A percentile compares a stretch with the other conserved stretches of the same genome.
phyloP scores from a whole-genome alignment of 2,329 filamentous ascomycete genomes.

The Botrytis pseudocinerea region DNA sequence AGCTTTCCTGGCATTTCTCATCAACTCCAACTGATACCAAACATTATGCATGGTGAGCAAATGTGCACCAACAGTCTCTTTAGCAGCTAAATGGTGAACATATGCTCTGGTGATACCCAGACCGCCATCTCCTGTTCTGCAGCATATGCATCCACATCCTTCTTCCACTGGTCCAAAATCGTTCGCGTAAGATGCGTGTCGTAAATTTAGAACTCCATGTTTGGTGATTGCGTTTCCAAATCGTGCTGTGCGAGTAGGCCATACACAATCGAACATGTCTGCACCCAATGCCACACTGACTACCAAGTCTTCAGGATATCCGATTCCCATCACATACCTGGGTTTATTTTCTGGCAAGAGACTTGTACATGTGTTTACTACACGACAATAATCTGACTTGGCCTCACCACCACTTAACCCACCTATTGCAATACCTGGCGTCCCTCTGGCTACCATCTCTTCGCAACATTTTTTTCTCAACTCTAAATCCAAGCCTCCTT shows the following conservation, averaged over 20 bases:
- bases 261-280: slow-evolving; percentile 99
- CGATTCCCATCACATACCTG: slow-evolving; percentile 99
- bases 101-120: slow-evolving; percentile 85
- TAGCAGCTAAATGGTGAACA: slow-evolving; percentile 86
- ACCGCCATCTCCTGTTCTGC: slow-evolving; percentile 66
- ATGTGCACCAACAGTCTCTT: slow-evolving; percentile 89
- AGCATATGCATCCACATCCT: slow-evolving; percentile 79
- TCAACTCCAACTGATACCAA: slow-evolving; percentile 84
- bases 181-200: slow-evolving; percentile 69
- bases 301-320: slow-evolving; percentile 93
- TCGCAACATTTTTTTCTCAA: slow-evolving; percentile 80
- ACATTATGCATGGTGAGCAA: slow-evolving; percentile 93
- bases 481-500: slow-evolving; percentile 87
- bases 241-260: slow-evolving; percentile 92
- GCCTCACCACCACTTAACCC: slow-evolving; percentile 93
- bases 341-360: slow-evolving; percentile 88
- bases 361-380: slow-evolving; percentile 82
- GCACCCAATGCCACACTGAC: slow-evolving; percentile 92
- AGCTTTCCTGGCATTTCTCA: slow-evolving; percentile 71
- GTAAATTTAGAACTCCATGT: slow-evolving; percentile 78
- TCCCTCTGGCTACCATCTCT: slow-evolving; percentile 87
- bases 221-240: slow-evolving; percentile 93
- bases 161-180: slow-evolving; percentile 85
- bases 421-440: slow-evolving; percentile 94
- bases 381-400: slow-evolving; percentile 87